Base-by-base conservation (phyloP, 1,284 basidiomycete species). In the Moesziomyces parantarcticus region DNA sequence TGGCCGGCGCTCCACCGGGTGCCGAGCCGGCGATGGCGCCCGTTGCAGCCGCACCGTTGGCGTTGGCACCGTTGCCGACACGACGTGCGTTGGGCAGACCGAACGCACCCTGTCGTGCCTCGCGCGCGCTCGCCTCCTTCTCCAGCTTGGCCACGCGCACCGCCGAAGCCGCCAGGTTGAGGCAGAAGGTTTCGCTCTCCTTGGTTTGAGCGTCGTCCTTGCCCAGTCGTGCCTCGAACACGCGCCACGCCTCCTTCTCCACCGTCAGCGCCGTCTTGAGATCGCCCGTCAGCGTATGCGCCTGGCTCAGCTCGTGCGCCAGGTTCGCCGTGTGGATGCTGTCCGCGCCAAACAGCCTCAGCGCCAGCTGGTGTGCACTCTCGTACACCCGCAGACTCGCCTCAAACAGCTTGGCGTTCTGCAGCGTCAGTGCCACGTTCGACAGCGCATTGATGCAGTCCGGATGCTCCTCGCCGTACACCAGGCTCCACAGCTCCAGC, bases 391-490 rank as follows among this genome's bases (percentile, higher is more conserved):
- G 57, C 34, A 83, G 63, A 29, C 66, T 71, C 21, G 64, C 43
- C 23, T 75, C 77, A 54, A 79, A 81, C 54, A 72, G 53, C 11
- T 76, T 52, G 0, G 75, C 73, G 29, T 73, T 69, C 66, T 83
- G 80, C 34, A 83, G 63, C 39, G 80, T 79, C 23, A 81, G 48
- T 14, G 66, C 72, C 4, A 70, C 32, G 78, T 86, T 81, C 49
- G 86, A 86, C 55, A 88, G 80, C 34, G 87, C 84, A 53, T 84
- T 85, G 74, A 86, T 84, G 63, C 85, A 81, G 69, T 87, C 86
- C 2, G 87, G 87, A 81, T 88, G 87, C 40, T 85, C 81, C 13
- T 83, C 74, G 32, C 88, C 88, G 76, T 88, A 86, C n/a, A 87
- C 80, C 43, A 87, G 79, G 64, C 85, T 84, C 86, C 86, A 87